phyloP scores from a whole-genome alignment of 23 red algal species.

The Gracilaria domingensis region DNA sequence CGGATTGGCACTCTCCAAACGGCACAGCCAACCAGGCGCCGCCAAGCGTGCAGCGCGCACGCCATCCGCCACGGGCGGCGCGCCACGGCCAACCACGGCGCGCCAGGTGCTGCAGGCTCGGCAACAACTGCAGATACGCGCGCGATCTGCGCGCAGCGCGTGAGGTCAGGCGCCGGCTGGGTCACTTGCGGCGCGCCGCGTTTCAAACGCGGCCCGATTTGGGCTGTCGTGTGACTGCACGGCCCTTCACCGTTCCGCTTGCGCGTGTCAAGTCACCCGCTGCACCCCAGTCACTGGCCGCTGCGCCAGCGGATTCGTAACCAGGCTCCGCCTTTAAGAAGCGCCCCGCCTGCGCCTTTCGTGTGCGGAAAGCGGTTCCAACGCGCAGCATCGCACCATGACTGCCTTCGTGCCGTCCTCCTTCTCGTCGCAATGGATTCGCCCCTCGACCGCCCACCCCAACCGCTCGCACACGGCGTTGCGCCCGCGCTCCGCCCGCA shows the following conservation, averaged over 20 bases:
- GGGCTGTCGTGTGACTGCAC: not conserved
- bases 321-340: no score
- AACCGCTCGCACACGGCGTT: not conserved
- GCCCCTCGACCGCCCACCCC: constrained; percentile 19
- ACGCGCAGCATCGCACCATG: not conserved
- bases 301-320: no score
- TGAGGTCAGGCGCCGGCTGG: not conserved
- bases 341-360: no score
- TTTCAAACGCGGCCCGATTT: constrained; percentile 7
- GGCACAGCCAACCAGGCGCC: not conserved
- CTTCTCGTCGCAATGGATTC: constrained; percentile 23
- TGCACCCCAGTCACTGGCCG: not conserved
- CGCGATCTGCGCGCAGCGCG: not conserved
- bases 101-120: constrained; percentile 20
- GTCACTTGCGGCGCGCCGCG: not conserved
- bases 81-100: not conserved
- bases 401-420: constrained; percentile 31
- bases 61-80: not conserved
- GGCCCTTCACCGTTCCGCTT: not conserved
- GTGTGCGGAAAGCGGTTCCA: no score
- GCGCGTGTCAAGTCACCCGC: not conserved
- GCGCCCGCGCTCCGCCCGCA: not conserved
- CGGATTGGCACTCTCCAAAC: not conserved
- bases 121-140: constrained; percentile 30
- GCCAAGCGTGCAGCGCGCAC: not conserved